Evolutionary conservation across 2,329 filamentous ascomycete genomes (phyloP), one percentile per base, ranked within the genome.

Genomic region (Aspergillus glaucus): DNA sequence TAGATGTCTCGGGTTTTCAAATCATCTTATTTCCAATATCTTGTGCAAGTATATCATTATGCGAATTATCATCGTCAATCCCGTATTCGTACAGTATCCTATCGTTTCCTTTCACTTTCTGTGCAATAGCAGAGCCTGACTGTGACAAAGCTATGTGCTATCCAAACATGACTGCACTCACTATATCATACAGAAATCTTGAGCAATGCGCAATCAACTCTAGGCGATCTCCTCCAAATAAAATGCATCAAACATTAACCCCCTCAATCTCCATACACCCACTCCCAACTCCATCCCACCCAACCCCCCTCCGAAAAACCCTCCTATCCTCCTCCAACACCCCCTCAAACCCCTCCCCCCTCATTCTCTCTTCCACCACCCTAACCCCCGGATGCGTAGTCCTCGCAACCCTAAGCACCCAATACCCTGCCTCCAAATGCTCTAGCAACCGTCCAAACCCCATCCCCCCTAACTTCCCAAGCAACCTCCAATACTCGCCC

Each of bases 201-300:
- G 4, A 30, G 26, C 26, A 30, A 30, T 3, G 26, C 26, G 26
- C 26, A 12, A 30, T 12, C 26, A 28, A 28, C 8, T 9, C 26
- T 28, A 28, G 26, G 8, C 8, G 9, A 2, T 9, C 17, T 15
- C 41, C 10, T 21, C 30, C 39, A n/a, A 34, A 14, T 9, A 42
- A 43, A 14, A 37, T 9, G 30, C 2, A 28, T 43, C 43, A 53
- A 44, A 46, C 50, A 42, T 59, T 57, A 28, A 58, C 44, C 6
- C 55, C 55, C 47, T 67, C 65, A n/a, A 63, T 52, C 49, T 67
- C 63, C 58, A 67, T 59, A 15, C 60, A 57, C 12, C 64, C 63
- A 21, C 55, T 54, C 12, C 55, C 60, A 7, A 44, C 54, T 6
- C 65, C 63, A 54, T 68, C 65, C 65, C 65, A 68, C 7, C 61